Conservation (phyloP, 2,329 filamentous ascomycete genomes). For the Biscogniauxia mediterranea region DNA sequence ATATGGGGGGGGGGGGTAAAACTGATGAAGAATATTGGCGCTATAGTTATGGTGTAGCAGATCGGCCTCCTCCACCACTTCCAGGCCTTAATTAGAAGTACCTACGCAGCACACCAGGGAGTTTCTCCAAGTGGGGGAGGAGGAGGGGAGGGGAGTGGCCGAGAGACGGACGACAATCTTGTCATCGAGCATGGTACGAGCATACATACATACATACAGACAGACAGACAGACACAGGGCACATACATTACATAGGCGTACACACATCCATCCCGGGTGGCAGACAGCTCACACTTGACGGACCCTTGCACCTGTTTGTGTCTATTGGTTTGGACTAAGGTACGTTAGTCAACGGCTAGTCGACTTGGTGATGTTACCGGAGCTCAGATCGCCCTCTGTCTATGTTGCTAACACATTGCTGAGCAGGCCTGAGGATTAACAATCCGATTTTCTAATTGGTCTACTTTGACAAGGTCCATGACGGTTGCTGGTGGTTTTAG, state of each 20-base stretch:
- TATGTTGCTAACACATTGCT: conserved; percentile 18
- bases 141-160: conserved; percentile 29
- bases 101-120: not conserved
- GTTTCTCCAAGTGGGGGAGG: conserved; percentile 17
- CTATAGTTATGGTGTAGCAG: conserved; percentile 16
- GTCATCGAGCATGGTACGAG: conserved; percentile 3
- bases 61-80: conserved; percentile 27
- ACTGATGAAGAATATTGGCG: conserved; percentile 6
- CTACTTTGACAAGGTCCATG: conserved; percentile 18
- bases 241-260: not conserved
- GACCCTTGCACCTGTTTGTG: conserved; percentile 20
- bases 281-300: conserved; percentile 2
- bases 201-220: not conserved
- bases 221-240: too few species aligned
- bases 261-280: not conserved
- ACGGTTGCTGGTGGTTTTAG: conserved; percentile 9
- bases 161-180: conserved; percentile 30
- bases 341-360: conserved; percentile 20
- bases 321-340: conserved; percentile 23
- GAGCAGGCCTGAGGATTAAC: conserved; percentile 28
- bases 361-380: conserved; percentile 32
- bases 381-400: conserved; percentile 22
- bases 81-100: conserved; percentile 17
- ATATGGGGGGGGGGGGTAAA: not conserved
- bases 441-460: conserved; percentile 31